Percentiles rank a stretch among this genome's conserved stretches.
These are phyloP conservation scores for Hansenula sp. DNA, from an alignment of 1,139 yeast species.

Conservation along the genomic window DNA sequence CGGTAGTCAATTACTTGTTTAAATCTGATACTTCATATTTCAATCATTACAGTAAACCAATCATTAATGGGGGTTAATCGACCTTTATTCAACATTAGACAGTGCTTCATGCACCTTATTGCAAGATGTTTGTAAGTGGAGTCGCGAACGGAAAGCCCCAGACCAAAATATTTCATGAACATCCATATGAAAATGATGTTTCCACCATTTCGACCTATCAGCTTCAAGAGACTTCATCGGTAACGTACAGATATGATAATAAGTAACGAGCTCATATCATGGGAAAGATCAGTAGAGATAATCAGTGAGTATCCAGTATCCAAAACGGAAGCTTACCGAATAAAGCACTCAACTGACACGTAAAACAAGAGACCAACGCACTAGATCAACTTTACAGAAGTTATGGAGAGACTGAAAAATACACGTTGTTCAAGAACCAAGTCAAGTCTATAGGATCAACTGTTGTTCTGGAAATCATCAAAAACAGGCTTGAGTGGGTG, in stretches of 20 bases:
- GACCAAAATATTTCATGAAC: too few species aligned
- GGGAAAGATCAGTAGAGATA: conserved; percentile 10
- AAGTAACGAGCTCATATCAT: conserved; percentile 8
- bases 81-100: too few species aligned
- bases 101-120: too few species aligned
- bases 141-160: neutral
- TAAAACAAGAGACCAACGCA: conserved; percentile 6
- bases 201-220: neutral
- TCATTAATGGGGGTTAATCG: too few species aligned
- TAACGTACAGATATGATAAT: conserved; percentile 1
- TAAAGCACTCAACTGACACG: neutral
- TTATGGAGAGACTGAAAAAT: conserved; percentile 6
- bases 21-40: too few species aligned
- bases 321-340: too few species aligned
- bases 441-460: conserved; percentile 1
- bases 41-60: too few species aligned
- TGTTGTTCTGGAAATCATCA: conserved; percentile 14
- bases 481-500: conserved; percentile 14
- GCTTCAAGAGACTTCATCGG: neutral
- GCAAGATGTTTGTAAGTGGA: too few species aligned
- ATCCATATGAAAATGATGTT: too few species aligned
- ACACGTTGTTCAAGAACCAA: conserved; percentile 8
- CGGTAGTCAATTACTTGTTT: too few species aligned
- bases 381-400: conserved; percentile 16
- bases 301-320: conserved; percentile 10